Evolutionary conservation across 2,329 filamentous ascomycete genomes (phyloP).

Genomic region (Cordyceps farinosa): DNA sequence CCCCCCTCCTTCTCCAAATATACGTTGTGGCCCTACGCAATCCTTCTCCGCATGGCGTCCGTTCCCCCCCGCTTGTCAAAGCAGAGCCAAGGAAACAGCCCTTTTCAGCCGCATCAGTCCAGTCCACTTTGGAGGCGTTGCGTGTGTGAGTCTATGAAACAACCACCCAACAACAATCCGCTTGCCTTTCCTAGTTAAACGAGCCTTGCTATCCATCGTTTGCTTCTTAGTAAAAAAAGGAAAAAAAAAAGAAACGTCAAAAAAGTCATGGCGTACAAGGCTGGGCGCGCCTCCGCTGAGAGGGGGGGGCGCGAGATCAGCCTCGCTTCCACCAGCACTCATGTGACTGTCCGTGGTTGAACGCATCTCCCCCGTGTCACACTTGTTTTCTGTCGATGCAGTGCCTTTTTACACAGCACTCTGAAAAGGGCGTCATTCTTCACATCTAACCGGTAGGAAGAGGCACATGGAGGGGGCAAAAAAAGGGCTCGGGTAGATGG

Average conservation of each 20-base stretch:
- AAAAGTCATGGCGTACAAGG: neutral
- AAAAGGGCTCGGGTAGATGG: conserved; percentile 3
- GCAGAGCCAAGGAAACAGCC: neutral
- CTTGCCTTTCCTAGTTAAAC: neutral
- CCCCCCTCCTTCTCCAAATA: neutral
- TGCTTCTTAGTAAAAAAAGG: neutral
- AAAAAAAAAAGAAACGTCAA: neutral
- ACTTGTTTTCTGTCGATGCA: neutral
- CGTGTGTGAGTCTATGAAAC: neutral
- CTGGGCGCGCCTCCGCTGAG: neutral
- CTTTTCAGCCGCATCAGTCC: conserved; percentile 1
- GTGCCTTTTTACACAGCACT: no score
- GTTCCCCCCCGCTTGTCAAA: neutral
- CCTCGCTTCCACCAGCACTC: conserved; percentile 6
- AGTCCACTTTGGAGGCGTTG: neutral
- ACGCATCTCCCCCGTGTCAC: neutral
- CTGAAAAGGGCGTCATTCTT: neutral
- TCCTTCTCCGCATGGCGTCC: neutral
- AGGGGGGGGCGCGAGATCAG: neutral
- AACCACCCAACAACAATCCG: neutral
- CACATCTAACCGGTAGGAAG: neutral
- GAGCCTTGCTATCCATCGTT: neutral
- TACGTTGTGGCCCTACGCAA: neutral
- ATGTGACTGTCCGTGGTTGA: neutral
- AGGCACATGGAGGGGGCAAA: neutral